Percentiles rank a stretch among this genome's conserved stretches.
These are phyloP conservation scores for Rhizopus arrhizus DNA, from an alignment of 371 early-diverging fungal species.

Conservation along the genomic window DNA sequence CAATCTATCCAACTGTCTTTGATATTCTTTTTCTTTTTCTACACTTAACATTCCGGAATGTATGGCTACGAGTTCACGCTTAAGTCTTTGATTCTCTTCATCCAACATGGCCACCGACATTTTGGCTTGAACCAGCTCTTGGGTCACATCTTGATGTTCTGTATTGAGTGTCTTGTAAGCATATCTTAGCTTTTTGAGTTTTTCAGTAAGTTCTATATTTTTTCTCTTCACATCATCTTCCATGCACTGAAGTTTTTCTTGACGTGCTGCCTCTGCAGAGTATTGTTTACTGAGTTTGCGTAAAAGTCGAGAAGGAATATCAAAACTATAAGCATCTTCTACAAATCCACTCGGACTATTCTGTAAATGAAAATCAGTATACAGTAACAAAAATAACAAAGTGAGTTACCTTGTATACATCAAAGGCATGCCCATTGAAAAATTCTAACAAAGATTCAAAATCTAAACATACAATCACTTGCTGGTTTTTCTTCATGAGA, in stretches of 20 bases:
- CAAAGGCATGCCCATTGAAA: slow-evolving; percentile 59
- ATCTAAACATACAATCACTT: slow-evolving; percentile 69
- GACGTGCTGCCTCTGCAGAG: slow-evolving; percentile 29
- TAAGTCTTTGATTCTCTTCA: slow-evolving; percentile 60
- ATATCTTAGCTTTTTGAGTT: slow-evolving; percentile 58
- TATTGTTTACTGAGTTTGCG: slow-evolving; percentile 38
- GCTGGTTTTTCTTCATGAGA: slow-evolving; percentile 77
- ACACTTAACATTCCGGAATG: slow-evolving; percentile 11
- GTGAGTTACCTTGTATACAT: slow-evolving; percentile 54
- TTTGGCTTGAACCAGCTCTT: slow-evolving; percentile 58
- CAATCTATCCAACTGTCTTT: slow-evolving; percentile 59
- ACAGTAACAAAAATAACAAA: background rate
- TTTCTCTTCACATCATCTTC: slow-evolving; percentile 62
- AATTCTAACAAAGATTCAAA: slow-evolving; percentile 82
- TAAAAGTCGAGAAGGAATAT: slow-evolving; percentile 26
- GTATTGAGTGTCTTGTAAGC: slow-evolving; percentile 66
- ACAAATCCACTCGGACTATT: slow-evolving; percentile 31
- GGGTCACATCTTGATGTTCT: slow-evolving; percentile 70
- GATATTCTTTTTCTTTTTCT: slow-evolving; percentile 43
- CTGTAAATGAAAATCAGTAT: background rate
- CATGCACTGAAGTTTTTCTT: slow-evolving; percentile 34
- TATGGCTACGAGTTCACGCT: slow-evolving; percentile 37
- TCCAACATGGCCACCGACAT: slow-evolving; percentile 56
- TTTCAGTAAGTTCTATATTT: slow-evolving; percentile 64
- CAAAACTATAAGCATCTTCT: slow-evolving; percentile 37